Evolutionary conservation across 2,329 filamentous ascomycete species (phyloP).

Genomic region (Fusarium solani-melongenae): DNA sequence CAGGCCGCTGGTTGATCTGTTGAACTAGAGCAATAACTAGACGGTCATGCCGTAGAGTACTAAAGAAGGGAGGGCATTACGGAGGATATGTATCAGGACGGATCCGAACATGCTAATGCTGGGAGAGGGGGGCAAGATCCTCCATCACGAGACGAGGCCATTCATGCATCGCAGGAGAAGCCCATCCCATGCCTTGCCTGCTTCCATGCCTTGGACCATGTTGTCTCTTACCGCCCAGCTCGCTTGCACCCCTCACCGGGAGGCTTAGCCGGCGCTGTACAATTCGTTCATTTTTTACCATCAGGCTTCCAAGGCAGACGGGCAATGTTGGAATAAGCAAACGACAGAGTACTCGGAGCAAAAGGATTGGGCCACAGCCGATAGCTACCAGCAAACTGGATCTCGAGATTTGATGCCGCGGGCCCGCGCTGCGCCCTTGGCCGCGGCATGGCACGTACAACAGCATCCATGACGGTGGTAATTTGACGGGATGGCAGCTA

Average conservation of each 20-base stretch:
- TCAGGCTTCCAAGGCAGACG: constrained; percentile 19
- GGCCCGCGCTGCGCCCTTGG: neutral
- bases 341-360: constrained; percentile 7
- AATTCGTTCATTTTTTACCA: constrained; percentile 26
- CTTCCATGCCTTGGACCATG: neutral
- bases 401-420: neutral
- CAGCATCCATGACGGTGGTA: constrained; percentile 4
- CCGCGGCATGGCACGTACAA: neutral
- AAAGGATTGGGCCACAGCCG: constrained; percentile 17
- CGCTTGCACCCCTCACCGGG: constrained; percentile 36
- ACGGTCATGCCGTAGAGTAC: constrained; percentile 12
- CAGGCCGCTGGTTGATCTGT: neutral
- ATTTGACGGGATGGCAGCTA: neutral
- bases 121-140: neutral
- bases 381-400: neutral
- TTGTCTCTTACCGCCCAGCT: constrained; percentile 31
- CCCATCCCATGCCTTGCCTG: neutral
- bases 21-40: neutral
- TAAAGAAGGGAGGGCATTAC: neutral
- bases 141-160: constrained; percentile 1
- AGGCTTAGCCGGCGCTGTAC: constrained; percentile 30
- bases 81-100: neutral
- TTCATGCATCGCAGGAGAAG: constrained; percentile 9
- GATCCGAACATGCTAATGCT: neutral
- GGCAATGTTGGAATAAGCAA: constrained; percentile 12